Evolutionary conservation across 2,329 filamentous ascomycete genomes (phyloP), one percentile per base, ranked within the genome.

Genomic region (Pseudopyricularia cyperi): DNA sequence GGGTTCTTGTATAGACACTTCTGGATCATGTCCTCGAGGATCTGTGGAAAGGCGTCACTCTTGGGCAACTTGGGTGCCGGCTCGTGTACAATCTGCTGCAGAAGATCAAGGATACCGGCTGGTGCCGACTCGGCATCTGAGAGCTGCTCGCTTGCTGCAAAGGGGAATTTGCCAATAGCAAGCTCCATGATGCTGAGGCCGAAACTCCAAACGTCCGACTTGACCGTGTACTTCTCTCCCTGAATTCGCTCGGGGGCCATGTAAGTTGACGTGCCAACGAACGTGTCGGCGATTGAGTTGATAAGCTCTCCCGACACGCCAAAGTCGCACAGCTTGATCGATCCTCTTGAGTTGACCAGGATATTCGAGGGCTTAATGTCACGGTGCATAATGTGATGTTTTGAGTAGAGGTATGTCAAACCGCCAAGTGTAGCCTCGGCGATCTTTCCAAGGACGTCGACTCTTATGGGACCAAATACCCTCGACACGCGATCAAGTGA

Each of bases 331-430:
- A 98, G 79, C 71, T 98, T 98, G 75, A 98, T 97, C 59, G 85
- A 82, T 12, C 93, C 93, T 52, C 84, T 81, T 17, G 90, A 96
- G 73, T 97, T 97, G 63, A 97, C 87, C 26, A 98, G 75, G 54
- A 98, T 90, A 65, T 98, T 98, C 46, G 93, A 97, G 1, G 93
- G 93, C 64, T 98, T 98, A 71, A 98, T 94, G 66, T 98, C 93
- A 68, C 93, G 83, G 67, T 98, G 93, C 90, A 98, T 97, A 66
- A 98, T 98, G 63, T 93, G 88, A 65, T 97, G 90, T 59, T 88
- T 87, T 59, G 85, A 84, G 71, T 97, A 98, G 48, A 98, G 84
- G 64, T 98, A 98, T 33, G 89, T 90, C 54, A 98, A 76, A 12
- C 93, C 93, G 48, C 88, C 91, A 4, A 98, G 79, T 5, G 95